These are phyloP conservation scores for Solanum sitiens DNA, from an alignment of 257 asterid genomes.

Conservation along the genomic window DNA sequence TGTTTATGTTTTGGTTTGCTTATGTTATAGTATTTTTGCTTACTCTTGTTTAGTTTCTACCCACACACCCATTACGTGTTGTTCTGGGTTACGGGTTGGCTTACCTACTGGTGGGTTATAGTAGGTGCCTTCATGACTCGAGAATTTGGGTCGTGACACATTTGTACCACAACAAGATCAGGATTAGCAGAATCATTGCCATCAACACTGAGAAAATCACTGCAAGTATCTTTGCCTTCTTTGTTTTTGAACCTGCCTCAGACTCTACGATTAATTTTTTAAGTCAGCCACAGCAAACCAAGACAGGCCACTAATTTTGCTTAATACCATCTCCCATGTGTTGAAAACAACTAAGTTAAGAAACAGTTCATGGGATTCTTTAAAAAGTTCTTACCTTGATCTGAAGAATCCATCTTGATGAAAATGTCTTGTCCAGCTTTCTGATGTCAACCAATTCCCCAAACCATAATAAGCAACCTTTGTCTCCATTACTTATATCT, in stretches of 20 bases:
- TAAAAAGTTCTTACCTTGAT: not conserved
- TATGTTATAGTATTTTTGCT: no score
- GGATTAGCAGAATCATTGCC: not conserved
- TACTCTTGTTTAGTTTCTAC: no score
- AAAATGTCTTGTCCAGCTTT: conserved; percentile 15
- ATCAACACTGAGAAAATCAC: not conserved
- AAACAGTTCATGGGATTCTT: not conserved
- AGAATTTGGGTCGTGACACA: no score
- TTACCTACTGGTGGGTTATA: no score
- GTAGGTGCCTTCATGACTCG: no score
- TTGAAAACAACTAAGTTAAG: not conserved
- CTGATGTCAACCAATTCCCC: conserved; percentile 14
- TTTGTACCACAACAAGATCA: not conserved
- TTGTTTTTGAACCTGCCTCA: not conserved
- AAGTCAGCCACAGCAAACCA: not conserved
- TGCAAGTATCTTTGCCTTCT: not conserved
- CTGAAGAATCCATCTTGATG: conserved; percentile 16
- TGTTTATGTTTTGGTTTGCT: no score
- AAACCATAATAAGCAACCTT: conserved; percentile 23
- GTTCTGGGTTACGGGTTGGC: no score
- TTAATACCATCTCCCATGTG: not conserved
- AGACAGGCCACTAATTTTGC: not conserved
- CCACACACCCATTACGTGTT: no score
- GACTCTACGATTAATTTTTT: not conserved
- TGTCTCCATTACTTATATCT: not conserved